phyloP scores from a whole-genome alignment of 495 filamentous ascomycete species.

The Aspergillus bertholletiae region DNA sequence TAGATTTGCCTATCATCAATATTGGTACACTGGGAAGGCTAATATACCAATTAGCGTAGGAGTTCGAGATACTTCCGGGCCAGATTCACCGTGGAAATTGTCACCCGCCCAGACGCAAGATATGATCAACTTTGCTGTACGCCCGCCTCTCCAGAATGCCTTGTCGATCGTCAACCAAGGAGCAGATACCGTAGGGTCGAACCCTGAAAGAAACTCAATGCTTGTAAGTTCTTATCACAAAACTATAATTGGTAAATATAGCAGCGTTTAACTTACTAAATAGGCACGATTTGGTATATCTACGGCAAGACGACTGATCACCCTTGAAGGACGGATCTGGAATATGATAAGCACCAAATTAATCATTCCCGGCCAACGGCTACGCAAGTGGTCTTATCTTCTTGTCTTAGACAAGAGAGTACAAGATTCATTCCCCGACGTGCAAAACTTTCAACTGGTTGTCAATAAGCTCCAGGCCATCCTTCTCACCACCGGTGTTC shows the following conservation, averaged over 20 bases:
- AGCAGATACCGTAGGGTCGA: conserved; percentile 42
- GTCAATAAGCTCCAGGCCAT: neutral
- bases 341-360: neutral
- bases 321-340: neutral
- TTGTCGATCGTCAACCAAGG: conserved; percentile 58
- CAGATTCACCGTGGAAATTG: conserved; percentile 55
- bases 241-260: neutral
- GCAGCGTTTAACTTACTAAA: conserved; percentile 43
- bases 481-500: neutral
- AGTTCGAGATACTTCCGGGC: conserved; percentile 58
- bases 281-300: neutral
- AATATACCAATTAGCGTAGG: conserved; percentile 61
- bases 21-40: conserved; percentile 54
- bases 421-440: neutral
- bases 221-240: conserved; percentile 3
- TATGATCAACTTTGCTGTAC: conserved; percentile 70
- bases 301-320: neutral
- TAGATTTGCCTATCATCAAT: conserved; percentile 61
- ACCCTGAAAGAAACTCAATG: neutral
- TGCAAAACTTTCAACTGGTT: neutral
- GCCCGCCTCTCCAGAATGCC: conserved; percentile 61
- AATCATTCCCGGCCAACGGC: neutral
- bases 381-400: neutral
- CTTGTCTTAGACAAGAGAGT: neutral
- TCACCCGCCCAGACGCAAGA: conserved; percentile 48